Conservation (phyloP, 164 flowering plant genomes). For the Dillenia turbinata region DNA sequence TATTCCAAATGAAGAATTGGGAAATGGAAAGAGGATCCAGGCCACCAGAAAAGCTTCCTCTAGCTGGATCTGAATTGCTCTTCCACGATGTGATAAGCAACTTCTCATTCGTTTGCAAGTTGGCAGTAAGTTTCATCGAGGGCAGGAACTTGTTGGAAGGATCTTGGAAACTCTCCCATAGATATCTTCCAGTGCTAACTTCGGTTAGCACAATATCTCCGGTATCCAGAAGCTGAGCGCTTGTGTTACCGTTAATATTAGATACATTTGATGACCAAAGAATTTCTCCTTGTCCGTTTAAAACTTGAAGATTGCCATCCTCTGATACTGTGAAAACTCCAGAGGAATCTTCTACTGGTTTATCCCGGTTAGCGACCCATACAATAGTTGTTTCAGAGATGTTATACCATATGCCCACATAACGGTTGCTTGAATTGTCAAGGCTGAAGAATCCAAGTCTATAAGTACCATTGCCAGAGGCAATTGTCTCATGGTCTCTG, state of each 20-base stretch:
- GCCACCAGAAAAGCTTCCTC: slow-evolving; percentile 17
- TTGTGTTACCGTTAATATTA: slow-evolving; percentile 4
- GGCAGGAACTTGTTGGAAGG: slow-evolving; percentile 19
- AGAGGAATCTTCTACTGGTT: slow-evolving; percentile 19
- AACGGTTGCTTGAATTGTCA: slow-evolving; percentile 18
- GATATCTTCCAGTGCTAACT: neutral
- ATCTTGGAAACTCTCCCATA: slow-evolving; percentile 28
- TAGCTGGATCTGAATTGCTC: slow-evolving; percentile 18
- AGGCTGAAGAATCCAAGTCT: slow-evolving; percentile 34
- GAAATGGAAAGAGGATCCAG: slow-evolving; percentile 10
- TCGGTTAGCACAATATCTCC: slow-evolving; percentile 26
- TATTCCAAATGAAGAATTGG: slow-evolving; percentile 24
- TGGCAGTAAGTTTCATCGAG: slow-evolving; percentile 13
- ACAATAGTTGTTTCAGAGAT: slow-evolving; percentile 8
- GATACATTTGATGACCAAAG: slow-evolving; percentile 31
- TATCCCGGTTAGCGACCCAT: slow-evolving; percentile 36
- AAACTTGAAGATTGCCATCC: slow-evolving; percentile 23
- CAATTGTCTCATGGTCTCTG: slow-evolving; percentile 5
- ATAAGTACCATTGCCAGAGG: slow-evolving; percentile 13
- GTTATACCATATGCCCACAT: slow-evolving; percentile 26
- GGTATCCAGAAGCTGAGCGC: slow-evolving; percentile 15
- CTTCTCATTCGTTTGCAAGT: slow-evolving; percentile 2
- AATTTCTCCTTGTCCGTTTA: slow-evolving; percentile 8
- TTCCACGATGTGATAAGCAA: slow-evolving; percentile 24
- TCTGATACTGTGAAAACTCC: slow-evolving; percentile 14